Conservation (phyloP, 768 basidiomycete genomes). For the Phanerochaete carnosa region DNA sequence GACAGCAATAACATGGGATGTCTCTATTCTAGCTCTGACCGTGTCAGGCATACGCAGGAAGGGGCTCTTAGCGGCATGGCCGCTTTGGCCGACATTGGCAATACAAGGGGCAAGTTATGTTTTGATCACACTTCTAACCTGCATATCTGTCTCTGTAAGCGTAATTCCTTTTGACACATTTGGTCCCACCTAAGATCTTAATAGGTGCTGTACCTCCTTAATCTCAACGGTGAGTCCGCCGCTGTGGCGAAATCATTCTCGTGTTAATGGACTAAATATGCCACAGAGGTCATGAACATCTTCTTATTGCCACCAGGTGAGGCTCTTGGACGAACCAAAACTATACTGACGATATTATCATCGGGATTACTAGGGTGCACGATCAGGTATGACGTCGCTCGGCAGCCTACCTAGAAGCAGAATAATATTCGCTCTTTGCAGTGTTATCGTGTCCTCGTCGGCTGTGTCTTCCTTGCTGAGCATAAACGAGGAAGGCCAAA, state of each 20-base stretch:
- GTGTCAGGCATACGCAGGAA: slow-evolving; percentile 8
- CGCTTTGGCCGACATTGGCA: neutral
- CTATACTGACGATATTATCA: neutral
- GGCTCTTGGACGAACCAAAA: neutral
- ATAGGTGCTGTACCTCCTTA: slow-evolving; percentile 1
- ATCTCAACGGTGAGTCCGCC: slow-evolving; percentile 10
- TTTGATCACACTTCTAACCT: slow-evolving; percentile 2
- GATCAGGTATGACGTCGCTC: neutral
- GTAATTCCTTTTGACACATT: neutral
- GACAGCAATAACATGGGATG: slow-evolving; percentile 13
- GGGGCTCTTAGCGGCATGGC: neutral
- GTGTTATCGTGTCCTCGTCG: neutral
- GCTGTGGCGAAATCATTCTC: neutral
- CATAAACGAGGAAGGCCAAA: too few species aligned
- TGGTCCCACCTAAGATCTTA: too few species aligned
- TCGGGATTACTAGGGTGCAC: neutral
- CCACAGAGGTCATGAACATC: neutral
- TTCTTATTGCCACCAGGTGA: neutral
- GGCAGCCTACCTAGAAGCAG: neutral
- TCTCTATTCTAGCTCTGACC: slow-evolving; percentile 10
- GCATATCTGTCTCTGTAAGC: slow-evolving; percentile 4
- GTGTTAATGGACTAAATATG: neutral
- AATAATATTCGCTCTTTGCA: neutral
- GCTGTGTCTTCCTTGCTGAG: neutral
- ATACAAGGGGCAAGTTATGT: neutral